Percentiles rank a stretch among this genome's conserved stretches.
phyloP scores from a whole-genome alignment of 129 eudicot species.

The Chrysanthemum seticuspe region DNA sequence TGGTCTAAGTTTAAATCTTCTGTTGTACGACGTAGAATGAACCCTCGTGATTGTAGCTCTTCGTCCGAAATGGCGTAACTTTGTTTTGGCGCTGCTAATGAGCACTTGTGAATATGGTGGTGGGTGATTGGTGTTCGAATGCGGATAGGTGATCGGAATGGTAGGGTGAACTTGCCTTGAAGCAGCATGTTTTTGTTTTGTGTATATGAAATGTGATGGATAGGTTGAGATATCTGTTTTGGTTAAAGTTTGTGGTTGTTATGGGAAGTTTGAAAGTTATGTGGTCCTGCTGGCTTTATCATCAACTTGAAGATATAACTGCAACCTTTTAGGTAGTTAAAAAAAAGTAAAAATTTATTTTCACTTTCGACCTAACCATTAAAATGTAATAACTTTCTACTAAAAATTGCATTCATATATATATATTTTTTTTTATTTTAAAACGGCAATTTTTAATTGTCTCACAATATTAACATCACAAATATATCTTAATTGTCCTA shows the following conservation, averaged over 20 bases:
- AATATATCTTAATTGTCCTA: too few relatives aligned
- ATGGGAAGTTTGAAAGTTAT: slow-evolving; percentile 12
- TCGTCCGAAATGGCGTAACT: slow-evolving; percentile 58
- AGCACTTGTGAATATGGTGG: slow-evolving; percentile 27
- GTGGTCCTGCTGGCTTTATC: slow-evolving; percentile 14
- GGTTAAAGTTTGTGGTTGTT: slow-evolving; percentile 29
- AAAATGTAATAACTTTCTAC: too few relatives aligned
- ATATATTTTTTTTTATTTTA: too few relatives aligned
- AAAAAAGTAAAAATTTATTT: not conserved
- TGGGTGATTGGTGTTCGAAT: slow-evolving; percentile 11
- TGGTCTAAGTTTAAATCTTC: slow-evolving; percentile 71
- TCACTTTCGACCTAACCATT: too few relatives aligned
- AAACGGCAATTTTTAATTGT: too few relatives aligned
- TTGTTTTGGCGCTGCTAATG: slow-evolving; percentile 25
- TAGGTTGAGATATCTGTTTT: slow-evolving; percentile 13
- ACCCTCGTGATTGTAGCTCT: slow-evolving; percentile 65
- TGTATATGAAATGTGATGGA: slow-evolving; percentile 16
- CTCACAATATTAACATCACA: too few relatives aligned
- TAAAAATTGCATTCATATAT: too few relatives aligned
- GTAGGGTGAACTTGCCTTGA: slow-evolving; percentile 38
- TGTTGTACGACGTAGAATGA: slow-evolving; percentile 59
- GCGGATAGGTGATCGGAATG: slow-evolving; percentile 40
- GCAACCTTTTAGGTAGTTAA: too few relatives aligned
- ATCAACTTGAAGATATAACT: not conserved
- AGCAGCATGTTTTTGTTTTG: slow-evolving; percentile 47